Conservation (phyloP, 2,329 filamentous ascomycete species). For the Neofusicoccum parvum region DNA sequence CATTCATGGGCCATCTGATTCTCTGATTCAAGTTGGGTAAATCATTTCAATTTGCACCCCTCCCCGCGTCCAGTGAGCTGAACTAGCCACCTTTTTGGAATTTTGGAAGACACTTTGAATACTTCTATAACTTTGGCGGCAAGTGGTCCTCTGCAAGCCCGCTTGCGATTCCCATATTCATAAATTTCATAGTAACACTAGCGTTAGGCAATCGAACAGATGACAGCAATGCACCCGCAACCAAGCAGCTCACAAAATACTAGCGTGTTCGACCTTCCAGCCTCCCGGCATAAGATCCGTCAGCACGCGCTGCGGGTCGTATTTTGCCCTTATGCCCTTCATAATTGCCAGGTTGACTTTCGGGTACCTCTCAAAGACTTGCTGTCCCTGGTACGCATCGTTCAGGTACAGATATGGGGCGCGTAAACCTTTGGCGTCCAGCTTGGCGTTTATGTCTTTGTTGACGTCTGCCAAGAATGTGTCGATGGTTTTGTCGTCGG, state of each 20-base stretch:
- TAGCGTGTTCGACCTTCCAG: slow-evolving; percentile 26
- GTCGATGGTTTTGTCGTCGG: slow-evolving; percentile 2
- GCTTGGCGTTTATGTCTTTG: neutral
- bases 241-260: neutral
- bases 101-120: too few relatives aligned
- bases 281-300: slow-evolving; percentile 29
- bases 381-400: slow-evolving; percentile 31
- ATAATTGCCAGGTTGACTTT: slow-evolving; percentile 32
- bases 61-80: too few relatives aligned
- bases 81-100: too few relatives aligned
- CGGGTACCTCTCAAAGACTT: slow-evolving; percentile 32
- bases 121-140: too few relatives aligned
- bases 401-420: slow-evolving; percentile 26
- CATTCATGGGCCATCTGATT: too few relatives aligned
- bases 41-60: too few relatives aligned
- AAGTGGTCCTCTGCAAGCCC: too few relatives aligned
- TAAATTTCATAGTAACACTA: too few relatives aligned
- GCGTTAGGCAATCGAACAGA: neutral
- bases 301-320: slow-evolving; percentile 34
- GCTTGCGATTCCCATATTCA: too few relatives aligned
- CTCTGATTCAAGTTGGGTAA: too few relatives aligned
- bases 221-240: neutral
- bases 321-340: slow-evolving; percentile 32
- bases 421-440: neutral
- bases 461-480: neutral